Evolutionary conservation across 2,329 filamentous ascomycete genomes (phyloP).

Genomic region (Monosporascus sp.): DNA sequence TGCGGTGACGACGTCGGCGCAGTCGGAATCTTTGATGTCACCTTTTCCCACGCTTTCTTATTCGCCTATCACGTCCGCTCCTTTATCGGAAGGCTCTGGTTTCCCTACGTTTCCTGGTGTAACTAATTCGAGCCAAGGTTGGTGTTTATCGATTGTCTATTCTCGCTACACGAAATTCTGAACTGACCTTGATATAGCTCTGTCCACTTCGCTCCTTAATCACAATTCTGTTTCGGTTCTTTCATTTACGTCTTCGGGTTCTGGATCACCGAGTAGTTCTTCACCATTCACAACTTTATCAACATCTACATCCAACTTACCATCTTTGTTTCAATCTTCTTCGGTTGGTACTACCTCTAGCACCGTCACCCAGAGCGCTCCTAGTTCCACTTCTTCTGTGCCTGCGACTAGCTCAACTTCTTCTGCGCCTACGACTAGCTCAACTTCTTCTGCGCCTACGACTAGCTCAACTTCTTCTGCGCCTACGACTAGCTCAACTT

Average conservation of each 20-base stretch:
- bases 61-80: constrained; percentile 26
- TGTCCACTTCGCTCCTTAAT: constrained; percentile 14
- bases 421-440: constrained; percentile 8
- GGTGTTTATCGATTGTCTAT: constrained; percentile 1
- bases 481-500: constrained; percentile 9
- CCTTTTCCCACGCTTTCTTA: constrained; percentile 28
- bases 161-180: background rate
- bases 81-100: constrained; percentile 22
- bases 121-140: constrained; percentile 22
- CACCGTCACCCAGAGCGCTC: constrained; percentile 3
- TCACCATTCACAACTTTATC: constrained; percentile 2
- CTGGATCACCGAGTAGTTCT: background rate
- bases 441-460: constrained; percentile 6
- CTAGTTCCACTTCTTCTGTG: constrained; percentile 4
- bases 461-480: constrained; percentile 6
- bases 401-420: constrained; percentile 10
- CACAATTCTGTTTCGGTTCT: constrained; percentile 13
- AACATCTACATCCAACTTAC: constrained; percentile 3
- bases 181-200: constrained; percentile 9
- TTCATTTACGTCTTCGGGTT: constrained; percentile 16
- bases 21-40: constrained; percentile 27
- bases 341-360: constrained; percentile 9
- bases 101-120: constrained; percentile 23
- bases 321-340: constrained; percentile 6
- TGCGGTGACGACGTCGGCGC: constrained; percentile 22